Evolutionary conservation across 2,329 filamentous ascomycete species (phyloP), one percentile per base, ranked within the genome.

Genomic region (Diaporthe amygdali): DNA sequence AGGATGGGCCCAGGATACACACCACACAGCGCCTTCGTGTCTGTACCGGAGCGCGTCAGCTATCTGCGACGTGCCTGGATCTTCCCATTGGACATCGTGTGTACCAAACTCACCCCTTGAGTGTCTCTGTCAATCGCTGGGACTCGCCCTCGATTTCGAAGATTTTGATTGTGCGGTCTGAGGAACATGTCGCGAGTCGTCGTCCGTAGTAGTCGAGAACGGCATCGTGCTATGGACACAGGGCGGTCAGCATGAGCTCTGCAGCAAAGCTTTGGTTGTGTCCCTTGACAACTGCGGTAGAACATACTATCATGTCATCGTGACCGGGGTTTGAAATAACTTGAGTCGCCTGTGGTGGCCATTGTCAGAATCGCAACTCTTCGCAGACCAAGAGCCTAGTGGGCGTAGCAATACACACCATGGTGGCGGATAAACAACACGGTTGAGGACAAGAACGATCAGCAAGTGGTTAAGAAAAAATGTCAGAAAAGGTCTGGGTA

Each of bases 271-370:
- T 76, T 63, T 70, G 73, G 41, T 66, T 61, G 68, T 59, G 71
- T 75, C 55, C 71, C 70, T 54, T 63, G 47, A 41, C 67, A 20
- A 34, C 27, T 61, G 54, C 72, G 70, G 25, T 59, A 66, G 41
- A 76, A 90, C 94, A 79, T 95, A 98, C 96, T 89, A 99, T 98
- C 96, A 98, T 98, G 82, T 98, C 96, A 92, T 98, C 96, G 87
- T 99, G 96, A 80, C 93, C 93, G 74, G 92, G 93, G 83, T 94
- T 95, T 75, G 92, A 90, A 83, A 95, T 95, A 78, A 94, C 91
- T 86, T 95, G 93, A 72, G 92, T 75, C 75, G 84, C 80, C 83
- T 85, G 74, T 66, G 49, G 63, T 68, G 49, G 15, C n/a, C n/a
- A 30, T 49, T n/a, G 66, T 70, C 39, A 68, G 66, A 59, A 68